Evolutionary conservation across 345 rosid species (phyloP).

Genomic region (Arabidopsis arenosa): DNA sequence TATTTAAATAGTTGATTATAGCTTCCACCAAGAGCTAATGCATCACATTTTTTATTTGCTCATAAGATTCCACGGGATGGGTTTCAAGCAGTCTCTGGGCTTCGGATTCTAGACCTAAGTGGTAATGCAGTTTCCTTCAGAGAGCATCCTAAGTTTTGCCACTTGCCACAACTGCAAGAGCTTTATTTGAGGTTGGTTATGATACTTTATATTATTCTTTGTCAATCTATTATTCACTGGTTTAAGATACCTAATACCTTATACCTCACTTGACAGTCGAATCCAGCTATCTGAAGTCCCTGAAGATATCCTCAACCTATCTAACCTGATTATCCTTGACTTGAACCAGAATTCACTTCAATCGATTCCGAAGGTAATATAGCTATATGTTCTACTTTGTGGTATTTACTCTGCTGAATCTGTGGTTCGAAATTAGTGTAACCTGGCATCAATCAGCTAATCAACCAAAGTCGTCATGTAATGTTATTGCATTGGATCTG

Average conservation of each 20-base stretch:
- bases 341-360: slow-evolving; percentile 84
- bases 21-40: slow-evolving; percentile 22
- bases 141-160: slow-evolving; percentile 64
- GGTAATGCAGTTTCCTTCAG: slow-evolving; percentile 65
- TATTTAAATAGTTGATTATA: not conserved
- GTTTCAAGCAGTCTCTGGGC: slow-evolving; percentile 67
- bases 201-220: slow-evolving; percentile 3
- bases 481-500: slow-evolving; percentile 24
- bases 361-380: slow-evolving; percentile 62
- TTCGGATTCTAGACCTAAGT: slow-evolving; percentile 84
- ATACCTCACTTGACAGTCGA: slow-evolving; percentile 56
- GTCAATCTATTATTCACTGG: slow-evolving; percentile 2
- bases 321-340: slow-evolving; percentile 68
- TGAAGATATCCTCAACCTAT: slow-evolving; percentile 63
- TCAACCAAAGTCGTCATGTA: slow-evolving; percentile 4
- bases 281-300: slow-evolving; percentile 72
- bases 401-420: not conserved
- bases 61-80: slow-evolving; percentile 77
- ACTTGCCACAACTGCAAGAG: slow-evolving; percentile 74
- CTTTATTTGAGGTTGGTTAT: slow-evolving; percentile 80
- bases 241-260: not conserved
- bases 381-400: slow-evolving; percentile 10
- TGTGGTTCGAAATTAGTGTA: slow-evolving; percentile 13
- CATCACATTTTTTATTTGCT: slow-evolving; percentile 40
- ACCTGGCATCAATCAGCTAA: slow-evolving; percentile 25